Conservation (phyloP, 495 filamentous ascomycete species). For the Lasiosphaeris hirsuta region DNA sequence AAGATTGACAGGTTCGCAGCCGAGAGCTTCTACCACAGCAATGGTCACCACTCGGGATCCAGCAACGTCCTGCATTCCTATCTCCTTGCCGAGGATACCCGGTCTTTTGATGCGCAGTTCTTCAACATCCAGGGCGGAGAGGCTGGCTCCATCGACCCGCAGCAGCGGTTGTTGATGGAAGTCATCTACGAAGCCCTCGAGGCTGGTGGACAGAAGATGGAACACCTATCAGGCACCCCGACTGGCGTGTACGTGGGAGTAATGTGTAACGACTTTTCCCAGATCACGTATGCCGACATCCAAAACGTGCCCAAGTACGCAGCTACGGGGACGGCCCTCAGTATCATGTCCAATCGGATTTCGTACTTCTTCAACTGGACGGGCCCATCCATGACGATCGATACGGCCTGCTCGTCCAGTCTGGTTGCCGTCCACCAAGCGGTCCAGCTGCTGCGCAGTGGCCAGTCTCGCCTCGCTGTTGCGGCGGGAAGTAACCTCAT, state of each 20-base stretch:
- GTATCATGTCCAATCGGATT: constrained; percentile 48
- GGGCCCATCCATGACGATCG: constrained; percentile 41
- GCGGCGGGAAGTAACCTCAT: too few relatives aligned
- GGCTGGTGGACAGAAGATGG: constrained; percentile 67
- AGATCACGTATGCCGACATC: constrained; percentile 12
- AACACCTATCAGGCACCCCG: constrained; percentile 43
- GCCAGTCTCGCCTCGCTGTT: too few relatives aligned
- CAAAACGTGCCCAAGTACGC: constrained; percentile 43
- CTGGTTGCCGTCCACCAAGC: constrained; percentile 52
- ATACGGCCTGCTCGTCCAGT: constrained; percentile 56
- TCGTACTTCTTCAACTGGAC: constrained; percentile 50
- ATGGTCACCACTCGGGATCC: too few relatives aligned
- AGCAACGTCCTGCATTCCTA: too few relatives aligned
- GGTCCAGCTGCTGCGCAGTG: constrained; percentile 42
- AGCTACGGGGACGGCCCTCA: constrained; percentile 25
- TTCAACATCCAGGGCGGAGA: too few relatives aligned
- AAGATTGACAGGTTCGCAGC: too few relatives aligned
- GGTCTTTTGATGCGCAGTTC: too few relatives aligned
- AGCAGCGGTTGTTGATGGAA: too few relatives aligned
- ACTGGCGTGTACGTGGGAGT: constrained; percentile 17
- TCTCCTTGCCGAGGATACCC: too few relatives aligned
- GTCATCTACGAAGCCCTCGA: constrained; percentile 83
- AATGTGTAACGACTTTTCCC: constrained; percentile 26
- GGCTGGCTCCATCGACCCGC: too few relatives aligned
- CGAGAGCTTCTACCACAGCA: too few relatives aligned